A percentile compares a stretch with the other conserved stretches of the same genome.
These are phyloP conservation scores for Botrytis elliptica DNA, from an alignment of 2,329 filamentous ascomycete species.

Conservation along the genomic window DNA sequence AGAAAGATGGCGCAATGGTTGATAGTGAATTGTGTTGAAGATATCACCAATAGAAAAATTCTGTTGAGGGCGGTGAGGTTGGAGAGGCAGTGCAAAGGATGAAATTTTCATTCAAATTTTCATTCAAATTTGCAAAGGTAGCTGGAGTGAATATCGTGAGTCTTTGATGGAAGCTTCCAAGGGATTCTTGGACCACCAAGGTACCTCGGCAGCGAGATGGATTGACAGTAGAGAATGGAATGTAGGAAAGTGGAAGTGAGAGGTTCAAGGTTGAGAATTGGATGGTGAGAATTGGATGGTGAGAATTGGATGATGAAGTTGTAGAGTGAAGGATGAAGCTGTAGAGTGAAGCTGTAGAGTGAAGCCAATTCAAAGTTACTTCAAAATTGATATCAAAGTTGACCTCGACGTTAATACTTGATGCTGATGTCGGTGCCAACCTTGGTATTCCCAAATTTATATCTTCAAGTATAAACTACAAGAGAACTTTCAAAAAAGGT, in stretches of 20 bases:
- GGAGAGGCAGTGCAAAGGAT: not conserved
- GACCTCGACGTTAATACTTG: no score
- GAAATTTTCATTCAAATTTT: not conserved
- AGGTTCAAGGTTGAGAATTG: not conserved
- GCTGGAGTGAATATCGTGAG: not conserved
- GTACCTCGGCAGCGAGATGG: not conserved
- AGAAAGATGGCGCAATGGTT: not conserved
- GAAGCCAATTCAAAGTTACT: no score
- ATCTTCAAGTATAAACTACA: not conserved
- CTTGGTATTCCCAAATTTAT: not conserved
- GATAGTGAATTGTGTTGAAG: not conserved
- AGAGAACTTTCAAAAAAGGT: no score
- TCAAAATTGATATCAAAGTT: no score
- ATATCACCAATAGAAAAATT: not conserved
- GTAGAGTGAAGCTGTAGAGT: no score
- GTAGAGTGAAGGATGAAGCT: no score
- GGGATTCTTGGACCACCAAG: not conserved
- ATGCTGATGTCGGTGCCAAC: fast-evolving
- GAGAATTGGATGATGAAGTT: not conserved
- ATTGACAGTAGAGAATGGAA: not conserved
- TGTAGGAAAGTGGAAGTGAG: not conserved
- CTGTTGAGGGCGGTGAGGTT: fast-evolving
- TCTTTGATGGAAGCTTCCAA: not conserved
- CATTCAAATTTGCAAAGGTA: not conserved
- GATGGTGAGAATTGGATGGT: not conserved